Base-by-base conservation (phyloP, 2,329 filamentous ascomycete genomes). In the Botrytis tulipae region DNA sequence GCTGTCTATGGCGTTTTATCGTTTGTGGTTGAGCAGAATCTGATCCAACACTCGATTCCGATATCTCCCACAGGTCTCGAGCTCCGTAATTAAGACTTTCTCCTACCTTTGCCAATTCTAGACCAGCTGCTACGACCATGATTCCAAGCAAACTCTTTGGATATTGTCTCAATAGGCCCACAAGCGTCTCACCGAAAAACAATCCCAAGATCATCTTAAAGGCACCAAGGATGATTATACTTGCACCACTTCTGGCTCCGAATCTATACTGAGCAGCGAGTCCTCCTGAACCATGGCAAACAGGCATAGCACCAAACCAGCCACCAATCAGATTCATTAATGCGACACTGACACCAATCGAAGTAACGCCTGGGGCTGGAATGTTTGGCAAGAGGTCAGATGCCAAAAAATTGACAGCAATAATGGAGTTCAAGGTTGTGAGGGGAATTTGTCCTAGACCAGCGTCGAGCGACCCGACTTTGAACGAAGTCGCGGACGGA, bases 281-380 rank as follows among this genome's bases (percentile, higher is more conserved):
- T 0, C 95, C 95, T 3, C 95, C 95, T 0, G 94, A 94, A 8
- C 95, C 95, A 81, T 98, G 96, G 80, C 96, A 98, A 6, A 96
- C 90, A 4, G 95, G 96, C 96, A 98, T 98, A 8, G 92, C 92
- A 66, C 95, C 95, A 79, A 97, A 97, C 93, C 93, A 97, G 79
- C 93, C 95, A 25, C 92, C 92, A 1, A 92, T 82, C 5, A 98
- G 84, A 80, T 98, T 98, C 89, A 97, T 97, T 2, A 86, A 79
- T 0, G 91, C 91, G 6, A 98, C 93, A 72, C 93, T 97, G 74
- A 95, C 81, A 1, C 95, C 95, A 44, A 98, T 86, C 0, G 90
- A 86, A 0, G 93, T 95, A 9, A 94, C 91, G 0, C 89, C 89
- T 0, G 94, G 93, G 0, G 90, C 84, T 0, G 88, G 87, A 4